Base-by-base conservation (phyloP, 2,329 filamentous ascomycete species). In the Colletotrichum horii region DNA sequence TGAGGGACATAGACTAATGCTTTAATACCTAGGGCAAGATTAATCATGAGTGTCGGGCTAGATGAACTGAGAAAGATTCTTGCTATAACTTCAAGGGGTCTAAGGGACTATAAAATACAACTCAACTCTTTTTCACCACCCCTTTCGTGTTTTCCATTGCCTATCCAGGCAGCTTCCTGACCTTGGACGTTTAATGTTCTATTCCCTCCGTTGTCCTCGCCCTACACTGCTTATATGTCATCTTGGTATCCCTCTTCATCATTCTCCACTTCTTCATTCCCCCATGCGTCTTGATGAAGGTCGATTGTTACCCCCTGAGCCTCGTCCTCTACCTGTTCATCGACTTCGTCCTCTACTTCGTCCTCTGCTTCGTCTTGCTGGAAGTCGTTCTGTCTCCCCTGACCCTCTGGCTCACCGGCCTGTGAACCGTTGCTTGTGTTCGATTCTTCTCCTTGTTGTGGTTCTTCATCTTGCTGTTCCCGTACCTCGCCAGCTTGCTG, bases 31-130 rank as follows among this genome's bases (percentile, higher is more conserved):
- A 34, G 12, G 12, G 32, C 32, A 34, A 4, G 32, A 34, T 34
- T 2, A 6, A 34, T 6, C 6, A 6, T 34, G 11, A 14, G 32
- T 14, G 32, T 34, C 4, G 32, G 32, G 12, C 11, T 43, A 43
- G 16, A 43, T n/a, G 19, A n/a, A n/a, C 5, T 2, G 5, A n/a
- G 19, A 43, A 43, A 4, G 1, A 43, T 2, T n/a, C 5, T 7
- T 2, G 38, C 9, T 19, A 48, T 2, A 0, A 48, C 38, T 6
- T 48, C n/a, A 7, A 6, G 9, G 9, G 19, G 5, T 4, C 0
- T 19, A 48, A 48, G 38, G 3, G 19, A 48, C 38, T 19, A 48
- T 9, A 7, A 48, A 48, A n/a, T 43, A 12, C 38, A 48, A 48
- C 19, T 48, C 9, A 48, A n/a, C 19, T 43, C 38, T 48, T 48